phyloP scores from a whole-genome alignment of 441 rosid species.

The Erodium moschatum region DNA sequence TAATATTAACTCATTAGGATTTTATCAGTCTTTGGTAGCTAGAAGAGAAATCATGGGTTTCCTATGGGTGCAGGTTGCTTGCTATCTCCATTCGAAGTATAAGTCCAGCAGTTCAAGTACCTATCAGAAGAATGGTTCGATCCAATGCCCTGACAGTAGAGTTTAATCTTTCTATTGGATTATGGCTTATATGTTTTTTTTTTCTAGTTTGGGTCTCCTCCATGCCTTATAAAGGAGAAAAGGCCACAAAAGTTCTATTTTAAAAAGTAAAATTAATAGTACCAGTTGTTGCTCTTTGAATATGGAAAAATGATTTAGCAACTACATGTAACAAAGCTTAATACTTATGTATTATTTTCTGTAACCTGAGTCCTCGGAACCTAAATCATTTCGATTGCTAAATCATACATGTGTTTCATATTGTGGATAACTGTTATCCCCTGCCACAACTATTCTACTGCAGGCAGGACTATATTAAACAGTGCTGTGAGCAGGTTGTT shows the following conservation, averaged over 20 bases:
- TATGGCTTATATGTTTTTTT: background rate
- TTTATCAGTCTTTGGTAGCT: background rate
- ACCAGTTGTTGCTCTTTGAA: background rate
- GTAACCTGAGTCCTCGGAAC: too few relatives aligned
- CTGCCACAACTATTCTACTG: background rate
- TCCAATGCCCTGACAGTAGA: slow-evolving; percentile 8
- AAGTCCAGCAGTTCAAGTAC: slow-evolving; percentile 47
- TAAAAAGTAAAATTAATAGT: background rate
- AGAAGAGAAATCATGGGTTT: slow-evolving; percentile 7
- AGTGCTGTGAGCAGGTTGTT: background rate
- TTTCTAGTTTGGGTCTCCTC: too few relatives aligned
- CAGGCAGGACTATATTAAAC: background rate
- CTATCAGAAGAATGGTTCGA: slow-evolving; percentile 48
- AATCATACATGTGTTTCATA: background rate
- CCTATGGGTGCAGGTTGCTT: slow-evolving; percentile 41
- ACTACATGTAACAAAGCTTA: background rate
- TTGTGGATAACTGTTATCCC: background rate
- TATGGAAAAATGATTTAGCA: background rate
- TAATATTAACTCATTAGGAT: background rate
- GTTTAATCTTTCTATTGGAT: slow-evolving; percentile 2
- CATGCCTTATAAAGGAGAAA: too few relatives aligned
- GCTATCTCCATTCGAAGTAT: slow-evolving; percentile 59
- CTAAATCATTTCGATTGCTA: too few relatives aligned
- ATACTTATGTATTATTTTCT: too few relatives aligned
- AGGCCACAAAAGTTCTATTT: background rate